Evolutionary conservation across 331 rosid genomes (phyloP).

Genomic region (Erythrophleum ivorense): DNA sequence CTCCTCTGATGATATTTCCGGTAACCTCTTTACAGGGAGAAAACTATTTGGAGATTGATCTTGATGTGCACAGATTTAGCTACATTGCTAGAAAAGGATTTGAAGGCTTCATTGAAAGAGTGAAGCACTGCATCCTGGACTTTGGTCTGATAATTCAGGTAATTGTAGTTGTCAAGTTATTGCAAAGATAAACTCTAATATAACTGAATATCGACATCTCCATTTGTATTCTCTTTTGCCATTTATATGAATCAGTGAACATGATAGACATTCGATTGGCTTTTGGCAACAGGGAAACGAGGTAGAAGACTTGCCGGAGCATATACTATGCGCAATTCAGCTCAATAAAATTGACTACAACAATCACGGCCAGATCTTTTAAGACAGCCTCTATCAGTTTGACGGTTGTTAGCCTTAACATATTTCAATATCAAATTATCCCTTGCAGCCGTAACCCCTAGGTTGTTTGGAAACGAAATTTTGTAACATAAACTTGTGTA

Average conservation of each 20-base stretch:
- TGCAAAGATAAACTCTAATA: slow-evolving; percentile 6
- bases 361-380: background rate
- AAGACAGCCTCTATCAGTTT: background rate
- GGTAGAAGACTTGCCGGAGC: background rate
- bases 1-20: slow-evolving; percentile 12
- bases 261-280: background rate
- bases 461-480: background rate
- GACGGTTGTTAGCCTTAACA: background rate
- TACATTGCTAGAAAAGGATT: slow-evolving; percentile 89
- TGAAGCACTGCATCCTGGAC: slow-evolving; percentile 72
- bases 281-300: background rate
- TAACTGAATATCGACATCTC: background rate
- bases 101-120: slow-evolving; percentile 76
- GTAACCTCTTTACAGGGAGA: slow-evolving; percentile 65
- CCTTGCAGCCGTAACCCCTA: background rate
- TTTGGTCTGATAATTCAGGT: slow-evolving; percentile 91
- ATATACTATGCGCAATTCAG: background rate
- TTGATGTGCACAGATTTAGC: slow-evolving; percentile 91
- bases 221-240: background rate
- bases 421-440: background rate
- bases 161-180: slow-evolving; percentile 21
- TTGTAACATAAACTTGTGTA: background rate
- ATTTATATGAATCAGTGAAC: background rate
- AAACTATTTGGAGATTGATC: slow-evolving; percentile 89
- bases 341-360: background rate